A percentile compares a stretch with the other conserved stretches of the same genome.
Evolutionary conservation across 331 rosid genomes (phyloP).

Genomic region (Acacia pycnantha): DNA sequence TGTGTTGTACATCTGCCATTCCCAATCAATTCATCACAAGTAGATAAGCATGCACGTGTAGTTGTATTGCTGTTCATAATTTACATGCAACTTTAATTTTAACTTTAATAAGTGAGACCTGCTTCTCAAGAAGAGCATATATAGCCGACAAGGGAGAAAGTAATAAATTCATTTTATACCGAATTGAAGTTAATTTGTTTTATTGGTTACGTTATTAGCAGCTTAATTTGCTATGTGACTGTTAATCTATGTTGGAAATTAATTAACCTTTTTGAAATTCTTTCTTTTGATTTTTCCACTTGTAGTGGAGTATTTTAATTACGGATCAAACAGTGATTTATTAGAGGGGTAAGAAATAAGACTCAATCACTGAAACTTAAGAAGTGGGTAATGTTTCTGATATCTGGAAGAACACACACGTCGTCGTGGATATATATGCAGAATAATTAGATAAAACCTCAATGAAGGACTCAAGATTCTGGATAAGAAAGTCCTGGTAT

Average conservation of each 20-base stretch:
- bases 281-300: not conserved
- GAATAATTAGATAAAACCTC: conserved; percentile 28
- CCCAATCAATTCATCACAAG: no score
- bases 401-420: not conserved
- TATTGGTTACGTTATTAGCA: not conserved
- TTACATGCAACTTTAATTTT: no score
- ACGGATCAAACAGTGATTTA: not conserved
- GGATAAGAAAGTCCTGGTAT: conserved; percentile 37
- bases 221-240: not conserved
- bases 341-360: not conserved
- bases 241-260: not conserved
- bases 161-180: not conserved
- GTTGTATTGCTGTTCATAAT: no score
- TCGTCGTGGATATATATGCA: not conserved
- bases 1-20: no score
- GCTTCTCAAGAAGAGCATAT: not conserved
- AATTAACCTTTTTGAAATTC: not conserved
- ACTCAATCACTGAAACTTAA: not conserved
- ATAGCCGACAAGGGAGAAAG: not conserved
- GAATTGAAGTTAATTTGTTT: no score
- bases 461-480: conserved; percentile 28
- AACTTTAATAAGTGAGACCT: no score
- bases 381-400: not conserved
- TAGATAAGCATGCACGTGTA: no score
- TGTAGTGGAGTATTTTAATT: not conserved